These are phyloP conservation scores for Ramichloridium luteum DNA, from an alignment of 2,329 filamentous ascomycete genomes.

Conservation along the genomic window DNA sequence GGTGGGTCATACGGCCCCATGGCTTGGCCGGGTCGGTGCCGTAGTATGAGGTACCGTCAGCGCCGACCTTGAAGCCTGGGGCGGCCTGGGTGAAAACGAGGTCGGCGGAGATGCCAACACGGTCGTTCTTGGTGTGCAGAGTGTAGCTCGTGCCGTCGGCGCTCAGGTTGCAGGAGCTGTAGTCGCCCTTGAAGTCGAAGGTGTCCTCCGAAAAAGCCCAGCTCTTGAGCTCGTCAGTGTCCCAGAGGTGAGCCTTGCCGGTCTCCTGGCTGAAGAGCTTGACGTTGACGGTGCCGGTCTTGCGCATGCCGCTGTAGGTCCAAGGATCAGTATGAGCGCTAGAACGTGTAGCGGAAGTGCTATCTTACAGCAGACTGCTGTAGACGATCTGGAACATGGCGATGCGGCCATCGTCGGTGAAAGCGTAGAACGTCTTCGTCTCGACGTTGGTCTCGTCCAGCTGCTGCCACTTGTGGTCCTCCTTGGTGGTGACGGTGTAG, in stretches of 20 bases:
- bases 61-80: conserved; percentile 75
- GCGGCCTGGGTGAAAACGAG: conserved; percentile 63
- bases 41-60: conserved; percentile 70
- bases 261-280: conserved; percentile 75
- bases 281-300: conserved; percentile 84
- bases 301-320: conserved; percentile 62
- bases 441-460: conserved; percentile 82
- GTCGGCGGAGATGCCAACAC: conserved; percentile 58
- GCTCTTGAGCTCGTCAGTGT: conserved; percentile 65
- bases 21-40: conserved; percentile 76
- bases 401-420: conserved; percentile 62
- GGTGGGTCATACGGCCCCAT: conserved; percentile 86
- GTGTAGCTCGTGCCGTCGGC: conserved; percentile 66
- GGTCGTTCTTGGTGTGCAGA: conserved; percentile 71
- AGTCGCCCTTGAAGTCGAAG: conserved; percentile 72
- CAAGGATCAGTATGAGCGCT: conserved; percentile 6
- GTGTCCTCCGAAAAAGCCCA: conserved; percentile 75
- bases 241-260: conserved; percentile 67
- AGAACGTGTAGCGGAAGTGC: too few species aligned
- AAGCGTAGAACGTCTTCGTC: conserved; percentile 88
- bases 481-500: conserved; percentile 65
- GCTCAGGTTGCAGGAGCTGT: conserved; percentile 73
- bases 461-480: conserved; percentile 71
- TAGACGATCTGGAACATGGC: conserved; percentile 87
- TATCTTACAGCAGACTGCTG: conserved; percentile 92